A percentile compares a stretch with the other conserved stretches of the same genome.
These are phyloP conservation scores for Stagonosporopsis tanaceti DNA, from an alignment of 2,329 filamentous ascomycete species.

Conservation along the genomic window DNA sequence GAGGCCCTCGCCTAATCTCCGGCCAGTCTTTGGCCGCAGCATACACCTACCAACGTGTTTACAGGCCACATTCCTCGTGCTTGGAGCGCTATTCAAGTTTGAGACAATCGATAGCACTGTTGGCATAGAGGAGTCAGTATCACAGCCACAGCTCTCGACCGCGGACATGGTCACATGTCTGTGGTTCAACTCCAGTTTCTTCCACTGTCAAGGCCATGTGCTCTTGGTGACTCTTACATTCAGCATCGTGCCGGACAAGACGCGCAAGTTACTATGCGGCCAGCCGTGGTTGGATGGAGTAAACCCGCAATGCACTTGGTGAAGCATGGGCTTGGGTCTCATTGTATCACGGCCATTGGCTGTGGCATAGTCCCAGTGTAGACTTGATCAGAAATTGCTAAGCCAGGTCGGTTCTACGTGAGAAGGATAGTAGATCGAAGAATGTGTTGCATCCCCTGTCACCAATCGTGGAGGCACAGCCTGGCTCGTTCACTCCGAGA, in stretches of 20 bases:
- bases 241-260: conserved; percentile 27
- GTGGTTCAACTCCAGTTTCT: conserved; percentile 20
- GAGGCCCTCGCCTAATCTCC: conserved; percentile 14
- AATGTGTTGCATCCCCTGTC: neutral
- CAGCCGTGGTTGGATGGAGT: neutral
- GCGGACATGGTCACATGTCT: conserved; percentile 27
- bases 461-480: neutral
- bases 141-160: conserved; percentile 33
- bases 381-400: neutral
- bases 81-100: conserved; percentile 2
- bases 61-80: conserved; percentile 1
- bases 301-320: neutral
- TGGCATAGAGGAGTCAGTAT: neutral
- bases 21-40: conserved; percentile 2
- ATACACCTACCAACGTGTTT: conserved; percentile 10
- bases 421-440: neutral
- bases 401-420: neutral
- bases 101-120: conserved; percentile 2
- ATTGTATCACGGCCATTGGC: neutral
- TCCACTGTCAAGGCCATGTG: conserved; percentile 10
- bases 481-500: neutral
- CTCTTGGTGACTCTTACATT: conserved; percentile 16
- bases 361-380: neutral
- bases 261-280: conserved; percentile 28
- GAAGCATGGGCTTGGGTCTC: neutral